Evolutionary conservation across 2,329 filamentous ascomycete species (phyloP).

Genomic region (Dothidotthia symphoricarpi): DNA sequence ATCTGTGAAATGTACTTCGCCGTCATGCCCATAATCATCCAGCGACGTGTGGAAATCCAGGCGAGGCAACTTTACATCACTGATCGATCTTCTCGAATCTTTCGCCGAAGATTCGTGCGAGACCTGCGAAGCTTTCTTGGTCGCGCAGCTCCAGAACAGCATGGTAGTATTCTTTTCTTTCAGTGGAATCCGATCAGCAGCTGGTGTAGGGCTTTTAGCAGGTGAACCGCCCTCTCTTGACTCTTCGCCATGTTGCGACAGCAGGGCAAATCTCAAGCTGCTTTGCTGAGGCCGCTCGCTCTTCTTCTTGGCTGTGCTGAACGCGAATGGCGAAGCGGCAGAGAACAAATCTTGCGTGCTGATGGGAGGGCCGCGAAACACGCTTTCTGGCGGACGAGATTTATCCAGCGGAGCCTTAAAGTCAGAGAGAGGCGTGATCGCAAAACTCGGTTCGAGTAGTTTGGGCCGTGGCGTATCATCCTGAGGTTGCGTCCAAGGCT

Average conservation of each 20-base stretch:
- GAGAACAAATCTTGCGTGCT: conserved; percentile 49
- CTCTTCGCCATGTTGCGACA: conserved; percentile 11
- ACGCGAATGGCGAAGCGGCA: conserved; percentile 42
- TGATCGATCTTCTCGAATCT: conserved; percentile 7
- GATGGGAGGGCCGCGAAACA: conserved; percentile 18
- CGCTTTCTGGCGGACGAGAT: conserved; percentile 11
- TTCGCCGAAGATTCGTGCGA: conserved; percentile 6
- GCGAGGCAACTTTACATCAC: conserved; percentile 18
- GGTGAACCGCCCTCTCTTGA: conserved; percentile 5
- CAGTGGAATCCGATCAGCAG: conserved; percentile 24
- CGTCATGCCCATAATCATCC: conserved; percentile 21
- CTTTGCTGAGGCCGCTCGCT: conserved; percentile 15
- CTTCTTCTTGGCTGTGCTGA: conserved; percentile 46
- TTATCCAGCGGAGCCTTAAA: conserved; percentile 27
- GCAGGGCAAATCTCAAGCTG: conserved; percentile 24
- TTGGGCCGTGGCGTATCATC: conserved; percentile 17
- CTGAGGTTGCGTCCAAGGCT: conserved; percentile 18
- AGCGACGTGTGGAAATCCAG: conserved; percentile 25
- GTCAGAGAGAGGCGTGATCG: conserved; percentile 31
- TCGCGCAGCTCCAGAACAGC: conserved; percentile 16
- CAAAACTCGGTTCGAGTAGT: conserved; percentile 17
- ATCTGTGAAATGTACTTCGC: conserved; percentile 27
- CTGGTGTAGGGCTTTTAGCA: conserved; percentile 23
- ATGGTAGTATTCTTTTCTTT: conserved; percentile 26
- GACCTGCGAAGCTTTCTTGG: conserved; percentile 24